phyloP scores from a whole-genome alignment of 2,329 filamentous ascomycete species.

The Colletotrichum sp. region DNA sequence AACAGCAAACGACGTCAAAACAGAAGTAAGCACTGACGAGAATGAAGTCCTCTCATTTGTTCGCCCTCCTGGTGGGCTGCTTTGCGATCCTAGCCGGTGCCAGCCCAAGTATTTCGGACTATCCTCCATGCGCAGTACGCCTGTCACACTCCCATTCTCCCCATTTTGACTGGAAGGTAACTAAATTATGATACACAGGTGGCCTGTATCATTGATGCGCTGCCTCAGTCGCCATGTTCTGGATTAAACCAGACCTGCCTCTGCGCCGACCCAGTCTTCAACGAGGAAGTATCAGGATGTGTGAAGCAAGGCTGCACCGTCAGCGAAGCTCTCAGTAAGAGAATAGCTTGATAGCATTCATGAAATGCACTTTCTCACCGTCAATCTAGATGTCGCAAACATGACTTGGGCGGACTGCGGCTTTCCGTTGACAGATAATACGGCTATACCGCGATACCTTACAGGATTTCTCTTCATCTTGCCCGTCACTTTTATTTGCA shows the following conservation, averaged over 20 bases:
- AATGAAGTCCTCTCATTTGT: neutral
- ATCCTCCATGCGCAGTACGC: neutral
- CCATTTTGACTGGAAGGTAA: neutral
- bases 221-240: neutral
- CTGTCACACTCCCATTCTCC: neutral
- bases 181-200: neutral
- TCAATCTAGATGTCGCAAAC: neutral
- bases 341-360: neutral
- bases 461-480: neutral
- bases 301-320: neutral
- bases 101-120: neutral
- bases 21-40: neutral
- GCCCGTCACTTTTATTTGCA: neutral
- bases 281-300: neutral
- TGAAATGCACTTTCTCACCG: neutral
- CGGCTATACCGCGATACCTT: neutral
- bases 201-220: neutral
- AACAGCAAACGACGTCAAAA: fast-evolving
- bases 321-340: neutral
- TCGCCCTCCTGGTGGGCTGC: neutral
- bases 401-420: neutral
- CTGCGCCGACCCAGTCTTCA: neutral
- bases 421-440: neutral
- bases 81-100: neutral
- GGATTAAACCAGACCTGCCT: neutral